Percentiles rank a stretch among this genome's conserved stretches.
Evolutionary conservation across 208 protist genomes (phyloP).

Genomic region (Trypanosomatidae sp.): DNA sequence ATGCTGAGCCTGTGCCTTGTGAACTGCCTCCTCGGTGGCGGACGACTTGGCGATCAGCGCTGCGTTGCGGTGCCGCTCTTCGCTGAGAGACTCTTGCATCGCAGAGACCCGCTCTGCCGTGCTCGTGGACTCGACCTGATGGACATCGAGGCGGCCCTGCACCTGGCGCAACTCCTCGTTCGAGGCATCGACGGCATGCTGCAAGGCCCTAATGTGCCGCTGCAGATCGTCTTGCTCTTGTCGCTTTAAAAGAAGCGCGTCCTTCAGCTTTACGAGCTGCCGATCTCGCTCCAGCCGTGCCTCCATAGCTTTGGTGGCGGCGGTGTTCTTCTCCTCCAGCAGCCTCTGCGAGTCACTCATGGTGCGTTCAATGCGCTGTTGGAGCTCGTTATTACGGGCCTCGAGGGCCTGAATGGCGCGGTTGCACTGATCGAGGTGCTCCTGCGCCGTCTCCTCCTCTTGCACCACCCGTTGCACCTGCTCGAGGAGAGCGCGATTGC

Average conservation of each 20-base stretch:
- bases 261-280: constrained; percentile 50
- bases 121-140: constrained; percentile 44
- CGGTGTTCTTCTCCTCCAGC: constrained; percentile 57
- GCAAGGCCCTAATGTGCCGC: constrained; percentile 63
- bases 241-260: constrained; percentile 43
- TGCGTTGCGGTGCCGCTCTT: constrained; percentile 49
- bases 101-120: constrained; percentile 32
- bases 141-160: constrained; percentile 43
- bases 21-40: constrained; percentile 36
- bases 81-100: constrained; percentile 41
- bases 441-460: constrained; percentile 46
- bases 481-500: constrained; percentile 54
- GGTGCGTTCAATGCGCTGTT: constrained; percentile 61
- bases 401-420: constrained; percentile 57
- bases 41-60: constrained; percentile 36
- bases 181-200: constrained; percentile 51
- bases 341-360: constrained; percentile 61
- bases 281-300: constrained; percentile 31
- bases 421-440: constrained; percentile 50
- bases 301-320: constrained; percentile 35
- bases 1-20: constrained; percentile 37
- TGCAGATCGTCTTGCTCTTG: constrained; percentile 80
- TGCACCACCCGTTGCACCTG: constrained; percentile 59
- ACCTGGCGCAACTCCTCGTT: constrained; percentile 66
- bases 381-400: constrained; percentile 51